Evolutionary conservation across 805 yeast species (phyloP), one percentile per base, ranked within the genome.

Genomic region (Maudiozyma serrabonitensis): DNA sequence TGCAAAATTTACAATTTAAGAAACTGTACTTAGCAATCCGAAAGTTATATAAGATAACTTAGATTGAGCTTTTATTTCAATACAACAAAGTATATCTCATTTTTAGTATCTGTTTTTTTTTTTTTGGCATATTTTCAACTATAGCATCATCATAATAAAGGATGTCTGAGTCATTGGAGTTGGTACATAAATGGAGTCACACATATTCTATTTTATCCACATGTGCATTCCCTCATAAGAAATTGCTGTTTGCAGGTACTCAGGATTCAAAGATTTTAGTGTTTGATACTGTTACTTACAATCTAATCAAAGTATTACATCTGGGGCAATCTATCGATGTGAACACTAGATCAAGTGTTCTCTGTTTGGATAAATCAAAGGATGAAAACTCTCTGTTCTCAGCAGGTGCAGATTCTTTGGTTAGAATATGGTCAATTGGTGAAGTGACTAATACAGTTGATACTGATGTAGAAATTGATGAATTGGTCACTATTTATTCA

Each of bases 351-450:
- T 64, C 66, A 1, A 63, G 68, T n/a, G 87, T 91, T 2, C 69
- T 89, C 37, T 82, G 93, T 58, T 62, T 91, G 52, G 69, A 79
- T 23, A 68, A 78, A 42, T 76, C 81, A 11, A 64, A 67, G 3
- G 70, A 69, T 53, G 89, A 80, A 57, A 70, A 74, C 43, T 74
- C 69, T 45, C 72, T 91, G 38, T 84, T 93, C 58, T 80, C 93
- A 37, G 96, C 93, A 2, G 91, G 95, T 1, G 81, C 93, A 8
- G 98, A 91, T 62, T 89, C 97, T 2, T 70, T 91, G 45, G 83
- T 91, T 32, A 86, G 88, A 61, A 80, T 88, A 1, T 93, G 96
- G 95, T 80, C 83, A 50, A 71, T 87, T 19, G 66, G 74, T 1
- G 64, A 52, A 19, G 47, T 53, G 13, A 43, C 45, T 6, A 42